Conservation (phyloP, 495 filamentous ascomycete genomes). For the Penicillium taxi region DNA sequence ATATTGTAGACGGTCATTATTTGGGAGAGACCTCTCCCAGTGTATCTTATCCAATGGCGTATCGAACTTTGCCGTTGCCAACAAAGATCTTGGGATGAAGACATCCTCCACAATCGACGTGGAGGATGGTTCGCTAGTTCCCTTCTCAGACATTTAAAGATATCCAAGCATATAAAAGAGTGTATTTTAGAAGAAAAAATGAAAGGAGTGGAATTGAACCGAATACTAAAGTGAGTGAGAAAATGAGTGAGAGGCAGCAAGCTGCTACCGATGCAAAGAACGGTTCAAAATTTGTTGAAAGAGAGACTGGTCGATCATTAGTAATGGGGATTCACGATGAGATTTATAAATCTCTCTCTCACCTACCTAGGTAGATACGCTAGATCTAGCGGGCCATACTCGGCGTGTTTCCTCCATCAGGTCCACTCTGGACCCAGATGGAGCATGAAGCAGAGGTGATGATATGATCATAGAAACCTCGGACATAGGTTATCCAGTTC, state of each 20-base stretch:
- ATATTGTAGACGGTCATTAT: conserved; percentile 13
- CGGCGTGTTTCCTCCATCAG: conserved; percentile 3
- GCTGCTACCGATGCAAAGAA: not conserved
- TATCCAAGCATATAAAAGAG: conserved; percentile 3
- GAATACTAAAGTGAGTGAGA: conserved; percentile 1
- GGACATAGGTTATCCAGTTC: too few relatives aligned
- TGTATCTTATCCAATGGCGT: conserved; percentile 16
- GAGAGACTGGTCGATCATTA: not conserved
- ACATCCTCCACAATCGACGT: conserved; percentile 20
- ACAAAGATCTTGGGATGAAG: conserved; percentile 13
- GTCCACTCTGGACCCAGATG: conserved; percentile 5
- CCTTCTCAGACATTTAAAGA: conserved; percentile 10
- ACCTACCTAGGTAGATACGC: not conserved
- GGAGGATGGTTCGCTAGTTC: too few relatives aligned
- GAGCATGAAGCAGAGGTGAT: not conserved
- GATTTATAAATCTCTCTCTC: conserved; percentile 2
- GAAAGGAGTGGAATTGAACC: not conserved
- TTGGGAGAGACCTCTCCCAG: conserved; percentile 18
- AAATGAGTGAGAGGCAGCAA: conserved; percentile 6
- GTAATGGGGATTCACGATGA: conserved; percentile 1
- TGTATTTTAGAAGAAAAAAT: too few relatives aligned
- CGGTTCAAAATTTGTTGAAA: not conserved
- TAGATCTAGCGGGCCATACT: conserved; percentile 2
- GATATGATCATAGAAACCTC: not conserved
- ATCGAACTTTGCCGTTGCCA: conserved; percentile 18